These are phyloP conservation scores for Leccinum pellstonianum DNA, from an alignment of 768 basidiomycete species.

Conservation along the genomic window DNA sequence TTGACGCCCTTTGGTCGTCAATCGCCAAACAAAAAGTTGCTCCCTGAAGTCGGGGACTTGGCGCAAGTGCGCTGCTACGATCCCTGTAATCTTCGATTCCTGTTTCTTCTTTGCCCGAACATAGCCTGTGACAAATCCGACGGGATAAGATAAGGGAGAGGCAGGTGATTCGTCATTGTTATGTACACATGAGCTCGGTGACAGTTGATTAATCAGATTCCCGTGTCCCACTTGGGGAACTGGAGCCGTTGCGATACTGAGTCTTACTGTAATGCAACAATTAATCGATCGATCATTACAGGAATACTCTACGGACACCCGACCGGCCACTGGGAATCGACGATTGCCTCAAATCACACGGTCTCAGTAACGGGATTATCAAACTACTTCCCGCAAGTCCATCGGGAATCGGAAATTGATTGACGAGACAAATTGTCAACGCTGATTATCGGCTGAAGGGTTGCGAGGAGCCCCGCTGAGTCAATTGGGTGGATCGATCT, in stretches of 20 bases:
- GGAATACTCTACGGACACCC: background rate
- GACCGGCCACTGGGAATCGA: background rate
- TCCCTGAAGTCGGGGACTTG: too few relatives aligned
- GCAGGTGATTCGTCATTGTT: slow-evolving; percentile 1
- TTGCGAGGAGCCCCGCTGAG: background rate
- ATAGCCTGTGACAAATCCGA: background rate
- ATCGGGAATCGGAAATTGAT: background rate
- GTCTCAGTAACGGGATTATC: background rate
- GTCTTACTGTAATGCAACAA: background rate
- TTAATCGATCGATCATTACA: background rate
- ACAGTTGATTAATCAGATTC: background rate
- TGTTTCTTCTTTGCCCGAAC: background rate
- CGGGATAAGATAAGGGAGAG: slow-evolving; percentile 4
- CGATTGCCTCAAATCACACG: background rate
- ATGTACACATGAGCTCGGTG: background rate
- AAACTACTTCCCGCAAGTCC: slow-evolving; percentile 1
- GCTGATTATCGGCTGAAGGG: slow-evolving; percentile 1
- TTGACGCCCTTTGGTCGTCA: too few relatives aligned
- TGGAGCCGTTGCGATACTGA: background rate
- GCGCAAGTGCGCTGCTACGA: too few relatives aligned
- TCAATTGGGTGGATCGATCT: background rate
- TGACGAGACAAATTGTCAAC: background rate
- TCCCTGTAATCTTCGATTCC: background rate
- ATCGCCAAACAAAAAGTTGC: too few relatives aligned
- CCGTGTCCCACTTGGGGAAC: background rate